Evolutionary conservation across 2,329 filamentous ascomycete genomes (phyloP).

Genomic region (Trichophyton verrucosum): DNA sequence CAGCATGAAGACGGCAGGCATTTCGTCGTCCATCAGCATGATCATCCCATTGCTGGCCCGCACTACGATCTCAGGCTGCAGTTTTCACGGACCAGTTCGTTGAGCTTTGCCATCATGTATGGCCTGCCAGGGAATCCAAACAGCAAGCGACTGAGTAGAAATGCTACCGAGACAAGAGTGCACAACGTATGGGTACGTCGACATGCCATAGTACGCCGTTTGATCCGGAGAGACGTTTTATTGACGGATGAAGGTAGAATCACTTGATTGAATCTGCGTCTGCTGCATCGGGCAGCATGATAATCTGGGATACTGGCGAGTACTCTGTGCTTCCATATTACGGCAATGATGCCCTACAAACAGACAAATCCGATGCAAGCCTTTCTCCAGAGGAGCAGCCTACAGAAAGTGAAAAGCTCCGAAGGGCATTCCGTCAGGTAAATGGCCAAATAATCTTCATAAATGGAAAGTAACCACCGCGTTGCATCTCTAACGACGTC

Average conservation of each 20-base stretch:
- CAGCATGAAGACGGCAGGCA: slow-evolving; percentile 38
- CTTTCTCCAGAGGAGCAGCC: not conserved
- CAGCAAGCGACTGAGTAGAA: slow-evolving; percentile 41
- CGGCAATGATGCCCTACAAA: slow-evolving; percentile 16
- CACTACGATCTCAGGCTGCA: slow-evolving; percentile 60
- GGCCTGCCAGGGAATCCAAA: slow-evolving; percentile 49
- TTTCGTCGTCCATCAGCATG: slow-evolving; percentile 62
- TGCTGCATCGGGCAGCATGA: slow-evolving; percentile 42
- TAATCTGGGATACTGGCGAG: slow-evolving; percentile 52
- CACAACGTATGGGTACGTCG: slow-evolving; percentile 47
- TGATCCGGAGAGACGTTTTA: not conserved
- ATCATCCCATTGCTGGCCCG: slow-evolving; percentile 55
- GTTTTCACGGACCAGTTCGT: slow-evolving; percentile 54
- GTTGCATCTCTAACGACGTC: slow-evolving; percentile 4
- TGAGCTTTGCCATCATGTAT: slow-evolving; percentile 54
- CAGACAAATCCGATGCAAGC: not conserved
- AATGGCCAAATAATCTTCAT: not conserved
- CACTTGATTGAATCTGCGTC: slow-evolving; percentile 50
- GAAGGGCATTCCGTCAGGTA: not conserved
- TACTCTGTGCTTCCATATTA: slow-evolving; percentile 43
- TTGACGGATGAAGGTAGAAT: slow-evolving; percentile 33
- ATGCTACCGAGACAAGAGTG: slow-evolving; percentile 50
- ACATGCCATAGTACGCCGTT: not conserved
- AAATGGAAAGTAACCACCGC: not conserved
- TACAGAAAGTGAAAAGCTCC: not conserved